phyloP scores from a whole-genome alignment of 441 rosid genomes.

The Mallotus repandus region DNA sequence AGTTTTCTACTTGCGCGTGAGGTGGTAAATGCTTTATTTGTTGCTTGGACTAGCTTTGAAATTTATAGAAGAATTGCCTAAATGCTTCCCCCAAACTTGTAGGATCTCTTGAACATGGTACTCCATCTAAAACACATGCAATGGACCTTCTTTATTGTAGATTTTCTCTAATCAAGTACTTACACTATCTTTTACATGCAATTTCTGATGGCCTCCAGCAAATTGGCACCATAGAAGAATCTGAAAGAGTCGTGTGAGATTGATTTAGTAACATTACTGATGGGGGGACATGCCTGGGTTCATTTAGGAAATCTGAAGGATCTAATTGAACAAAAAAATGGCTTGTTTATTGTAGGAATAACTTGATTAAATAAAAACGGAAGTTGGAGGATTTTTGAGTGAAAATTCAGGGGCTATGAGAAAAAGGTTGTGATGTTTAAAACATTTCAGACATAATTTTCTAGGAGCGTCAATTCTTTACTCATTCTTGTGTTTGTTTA shows the following conservation, averaged over 20 bases:
- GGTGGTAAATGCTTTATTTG: neutral
- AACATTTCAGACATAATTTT: neutral
- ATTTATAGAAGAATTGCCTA: neutral
- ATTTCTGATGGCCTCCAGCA: neutral
- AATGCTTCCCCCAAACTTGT: neutral
- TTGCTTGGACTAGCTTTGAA: neutral
- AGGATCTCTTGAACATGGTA: neutral
- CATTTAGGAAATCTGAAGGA: neutral
- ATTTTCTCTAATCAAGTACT: neutral
- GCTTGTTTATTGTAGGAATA: neutral
- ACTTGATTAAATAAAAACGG: neutral
- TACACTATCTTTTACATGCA: neutral
- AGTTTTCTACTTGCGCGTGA: conserved; percentile 23
- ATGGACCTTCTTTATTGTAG: too few species aligned
- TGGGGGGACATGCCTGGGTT: neutral
- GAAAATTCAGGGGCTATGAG: too few species aligned
- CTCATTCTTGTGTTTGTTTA: neutral
- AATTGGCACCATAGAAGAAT: neutral
- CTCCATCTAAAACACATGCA: neutral
- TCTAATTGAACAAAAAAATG: neutral
- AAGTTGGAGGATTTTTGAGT: neutral
- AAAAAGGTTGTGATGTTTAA: too few species aligned
- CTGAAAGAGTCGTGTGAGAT: neutral
- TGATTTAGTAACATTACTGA: neutral
- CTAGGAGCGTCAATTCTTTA: neutral